Evolutionary conservation across 2,329 filamentous ascomycete species (phyloP), one percentile per base, ranked within the genome.

Genomic region (Beauveria bassiana): DNA sequence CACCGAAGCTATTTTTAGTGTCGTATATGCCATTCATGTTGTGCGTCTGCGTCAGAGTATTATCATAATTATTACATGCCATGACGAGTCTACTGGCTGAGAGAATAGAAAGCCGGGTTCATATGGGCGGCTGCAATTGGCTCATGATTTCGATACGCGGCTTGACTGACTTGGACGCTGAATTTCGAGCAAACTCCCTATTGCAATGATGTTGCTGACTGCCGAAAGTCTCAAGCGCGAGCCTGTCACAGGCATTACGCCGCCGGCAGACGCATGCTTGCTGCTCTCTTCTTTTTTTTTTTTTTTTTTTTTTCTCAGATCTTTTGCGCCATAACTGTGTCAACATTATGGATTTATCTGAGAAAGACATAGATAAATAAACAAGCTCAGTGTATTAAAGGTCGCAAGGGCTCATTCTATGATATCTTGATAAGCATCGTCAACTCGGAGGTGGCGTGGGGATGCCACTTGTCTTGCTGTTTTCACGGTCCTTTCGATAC

Each of bases 131-230:
- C 18, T 34, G 31, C 31, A 34, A 34, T 34, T 12, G 31, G 1
- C 81, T 81, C 45, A 84, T 65, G 43, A 84, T 74, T 67, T 86
- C 85, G 34, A 82, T 73, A 20, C 71, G 77, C 0, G 82, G 81
- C 1, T 66, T 68, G 2, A 31, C 10, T 31, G 31, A 31, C 10
- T 10, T 31, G 10, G 31, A 31, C 31, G 28, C 3, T 31, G 31
- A 31, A 31, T 12, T 31, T 1, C 31, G 10, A 31, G 31, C 31
- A 31, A 7, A 28, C 14, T n/a, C 40, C 40, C 12, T 55, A 24
- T 9, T 55, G 40, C 3, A 55, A 55, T 18, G 31, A 55, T 24
- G 5, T 31, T 20, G 20, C 22, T 20, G 22, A 55, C 16, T 22
- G 52, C 40, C 52, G 45, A 31, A 9, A 55, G 52, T n/a, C 52